phyloP scores from a whole-genome alignment of 768 basidiomycete species.

The Fomitopsis pulvina region DNA sequence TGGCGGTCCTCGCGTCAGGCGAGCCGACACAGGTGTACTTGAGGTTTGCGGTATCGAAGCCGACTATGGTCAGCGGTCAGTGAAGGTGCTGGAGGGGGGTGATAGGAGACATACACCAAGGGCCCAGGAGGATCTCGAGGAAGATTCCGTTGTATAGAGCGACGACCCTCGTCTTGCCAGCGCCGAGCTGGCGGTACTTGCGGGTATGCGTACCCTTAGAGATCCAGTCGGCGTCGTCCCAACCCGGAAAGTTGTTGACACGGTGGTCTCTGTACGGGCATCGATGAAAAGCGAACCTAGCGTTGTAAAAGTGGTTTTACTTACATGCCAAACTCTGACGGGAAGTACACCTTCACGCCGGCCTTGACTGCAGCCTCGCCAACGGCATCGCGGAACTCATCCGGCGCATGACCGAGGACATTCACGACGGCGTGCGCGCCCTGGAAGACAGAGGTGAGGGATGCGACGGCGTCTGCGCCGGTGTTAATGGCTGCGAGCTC shows the following conservation, averaged over 20 bases:
- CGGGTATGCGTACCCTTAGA: slow-evolving; percentile 7
- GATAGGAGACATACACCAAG: not conserved
- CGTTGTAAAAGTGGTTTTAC: not conserved
- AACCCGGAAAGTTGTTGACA: slow-evolving; percentile 13
- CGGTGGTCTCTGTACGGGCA: slow-evolving; percentile 13
- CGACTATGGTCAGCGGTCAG: slow-evolving; percentile 6
- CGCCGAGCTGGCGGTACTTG: slow-evolving; percentile 1
- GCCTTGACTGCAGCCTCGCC: slow-evolving; percentile 5
- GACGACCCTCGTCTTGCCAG: slow-evolving; percentile 14
- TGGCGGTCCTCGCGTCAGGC: slow-evolving; percentile 4
- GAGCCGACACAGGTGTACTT: slow-evolving; percentile 16
- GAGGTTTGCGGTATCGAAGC: slow-evolving; percentile 16
- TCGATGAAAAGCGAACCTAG: not conserved
- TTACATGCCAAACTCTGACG: slow-evolving; percentile 14
- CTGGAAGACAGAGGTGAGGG: slow-evolving; percentile 6
- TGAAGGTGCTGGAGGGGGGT: not conserved
- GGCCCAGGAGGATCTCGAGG: slow-evolving; percentile 7
- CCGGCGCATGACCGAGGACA: not conserved
- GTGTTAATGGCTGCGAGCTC: slow-evolving; percentile 6
- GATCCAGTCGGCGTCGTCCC: slow-evolving; percentile 8
- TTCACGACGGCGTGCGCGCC: slow-evolving; percentile 19
- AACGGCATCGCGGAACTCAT: slow-evolving; percentile 2
- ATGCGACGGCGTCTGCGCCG: not conserved
- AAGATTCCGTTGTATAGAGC: slow-evolving; percentile 12
- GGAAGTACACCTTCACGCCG: slow-evolving; percentile 15